Percentiles rank a stretch among this genome's conserved stretches.
Evolutionary conservation across 2,329 filamentous ascomycete species (phyloP).

Genomic region (Geosmithia flava): DNA sequence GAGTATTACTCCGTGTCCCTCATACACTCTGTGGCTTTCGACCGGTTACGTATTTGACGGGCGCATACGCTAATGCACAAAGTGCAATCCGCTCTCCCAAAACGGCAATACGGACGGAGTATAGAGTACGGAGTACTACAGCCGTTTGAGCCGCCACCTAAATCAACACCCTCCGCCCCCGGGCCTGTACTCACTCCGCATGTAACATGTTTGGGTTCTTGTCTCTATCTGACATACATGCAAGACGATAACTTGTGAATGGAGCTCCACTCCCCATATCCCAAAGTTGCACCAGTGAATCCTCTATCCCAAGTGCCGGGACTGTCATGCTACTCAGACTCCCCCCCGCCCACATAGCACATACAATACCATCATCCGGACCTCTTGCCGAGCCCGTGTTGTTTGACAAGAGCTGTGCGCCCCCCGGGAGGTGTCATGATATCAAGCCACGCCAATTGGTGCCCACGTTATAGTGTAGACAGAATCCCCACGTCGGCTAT

Average conservation of each 20-base stretch:
- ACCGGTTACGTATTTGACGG: neutral
- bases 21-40: too few species aligned
- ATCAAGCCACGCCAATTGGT: neutral
- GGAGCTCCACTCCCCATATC: neutral
- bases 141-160: neutral
- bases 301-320: neutral
- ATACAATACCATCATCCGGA: neutral
- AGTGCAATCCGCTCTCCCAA: constrained; percentile 1
- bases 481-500: neutral
- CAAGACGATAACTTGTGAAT: neutral
- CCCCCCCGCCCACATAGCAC: neutral
- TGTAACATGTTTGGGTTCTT: neutral
- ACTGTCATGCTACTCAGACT: neutral
- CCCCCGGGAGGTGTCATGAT: neutral
- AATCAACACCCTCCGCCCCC: neutral
- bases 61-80: constrained; percentile 1
- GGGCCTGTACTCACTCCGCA: neutral
- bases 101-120: neutral
- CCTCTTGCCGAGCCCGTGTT: neutral
- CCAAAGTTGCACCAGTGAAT: neutral
- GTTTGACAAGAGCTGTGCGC: too few species aligned
- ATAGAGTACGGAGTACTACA: too few species aligned
- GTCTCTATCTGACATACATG: neutral
- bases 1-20: too few species aligned
- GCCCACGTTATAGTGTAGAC: neutral